Base-by-base conservation (phyloP, 805 yeast species). In the Wickerhamiella occidentalis region DNA sequence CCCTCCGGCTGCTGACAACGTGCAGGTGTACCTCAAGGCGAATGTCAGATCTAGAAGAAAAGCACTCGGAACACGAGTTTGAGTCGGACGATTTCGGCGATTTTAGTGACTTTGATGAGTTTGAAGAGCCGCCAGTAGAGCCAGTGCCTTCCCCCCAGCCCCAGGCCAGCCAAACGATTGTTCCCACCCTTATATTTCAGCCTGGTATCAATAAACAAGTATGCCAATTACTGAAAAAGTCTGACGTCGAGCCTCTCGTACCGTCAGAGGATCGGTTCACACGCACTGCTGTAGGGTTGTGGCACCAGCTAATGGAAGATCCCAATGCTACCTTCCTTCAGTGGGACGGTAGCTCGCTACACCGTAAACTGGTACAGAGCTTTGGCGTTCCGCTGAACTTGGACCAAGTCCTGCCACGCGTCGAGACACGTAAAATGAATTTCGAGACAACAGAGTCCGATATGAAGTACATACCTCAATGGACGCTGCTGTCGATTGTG, bases 371-470 rank as follows among this genome's bases (percentile, higher is more conserved):
- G 28, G 68, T 82, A 28, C 68, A 80, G 17, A 74, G 78, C 25
- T 66, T 85, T 40, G 87, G 88, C 1, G 73, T 85, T 1, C 94
- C 94, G 0, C 74, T 83, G 37, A 80, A 81, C 56, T 66, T 80
- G 13, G 86, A 80, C 61, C 83, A 80, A 58, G 52, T 74, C 52
- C 54, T 64, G 51, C 71, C 71, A 40, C 56, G 54, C 47, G 54
- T 48, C 52, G 51, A 44, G 29, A 47, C 50, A 8, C 52, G 53
- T 13, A 25, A 40, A n/a, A 54, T 62, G 48, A 51, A 47, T 12
- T 48, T 54, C 19, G 55, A 55, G 17, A 57, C 60, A 11, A 58
- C 56, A 15, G 54, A 54, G 11, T 40, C 52, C 19, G 48, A 50
- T n/a, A 55, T 38, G 50, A 21, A 40, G 19, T 48, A 49, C 11